Base-by-base conservation (phyloP, 2,329 filamentous ascomycete genomes). In the Pseudogymnoascus verrucosus region DNA sequence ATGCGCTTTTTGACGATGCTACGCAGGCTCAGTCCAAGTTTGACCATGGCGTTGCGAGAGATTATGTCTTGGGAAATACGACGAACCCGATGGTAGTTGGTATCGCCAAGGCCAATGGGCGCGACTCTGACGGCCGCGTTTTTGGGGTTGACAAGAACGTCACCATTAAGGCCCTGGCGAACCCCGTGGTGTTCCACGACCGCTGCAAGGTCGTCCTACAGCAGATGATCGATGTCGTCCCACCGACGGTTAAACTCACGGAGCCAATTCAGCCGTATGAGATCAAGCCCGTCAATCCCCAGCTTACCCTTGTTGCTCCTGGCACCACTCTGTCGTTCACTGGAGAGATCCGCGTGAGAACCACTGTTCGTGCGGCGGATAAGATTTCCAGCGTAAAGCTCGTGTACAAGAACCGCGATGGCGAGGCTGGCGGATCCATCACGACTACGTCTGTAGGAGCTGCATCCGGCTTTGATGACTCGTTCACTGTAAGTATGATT, bases 201-300 rank as follows among this genome's bases (percentile, higher is more conserved):
- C 74, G 76, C 16, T 88, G 84, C 71, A 74, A 77, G 67, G 74
- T 71, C 3, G 77, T 86, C 16, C 73, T 87, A 40, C 81, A 84
- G 69, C 82, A 80, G 70, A 82, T 87, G 84, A 84, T 87, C 64
- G 82, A 88, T n/a, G 77, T 80, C 3, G 83, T 87, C 0, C 84
- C 84, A 1, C 69, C 73, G 2, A 76, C 75, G 2, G 80, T 84
- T 3, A 74, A 74, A 0, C 77, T 87, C 3, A 79, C 80, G 0
- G 79, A 80, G 60, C 76, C 80, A 2, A 79, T 87, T 63, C 72
- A 74, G 8, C 82, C 84, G 0, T 87, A 87, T 71, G 78, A 78
- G 14, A 78, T 86, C 68, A 88, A 87, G 75, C 84, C 84, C 3
- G 80, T 82, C 61, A 76, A 78, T 60, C 72, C 86, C 68, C 82